These are phyloP conservation scores for Oryza meyeriana DNA, from an alignment of 176 grass and related monocot genomes.

Conservation along the genomic window DNA sequence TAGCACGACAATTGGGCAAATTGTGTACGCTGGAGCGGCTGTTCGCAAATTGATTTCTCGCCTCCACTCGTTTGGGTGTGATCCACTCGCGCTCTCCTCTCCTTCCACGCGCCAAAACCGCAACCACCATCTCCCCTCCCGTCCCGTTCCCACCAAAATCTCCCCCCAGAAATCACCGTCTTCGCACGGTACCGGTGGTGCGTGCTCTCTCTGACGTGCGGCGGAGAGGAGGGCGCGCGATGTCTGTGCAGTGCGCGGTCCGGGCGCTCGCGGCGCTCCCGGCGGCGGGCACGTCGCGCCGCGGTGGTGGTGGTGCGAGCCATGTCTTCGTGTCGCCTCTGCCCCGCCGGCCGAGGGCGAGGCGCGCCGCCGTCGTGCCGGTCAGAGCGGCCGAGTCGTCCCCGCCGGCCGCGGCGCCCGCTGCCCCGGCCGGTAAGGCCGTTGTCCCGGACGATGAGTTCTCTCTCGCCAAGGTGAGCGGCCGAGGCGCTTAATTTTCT, in stretches of 20 bases:
- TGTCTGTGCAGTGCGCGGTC: conserved; percentile 43
- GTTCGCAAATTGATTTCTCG: neutral
- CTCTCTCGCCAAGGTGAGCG: conserved; percentile 68
- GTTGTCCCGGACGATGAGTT: conserved; percentile 71
- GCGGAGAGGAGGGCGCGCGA: conserved; percentile 1
- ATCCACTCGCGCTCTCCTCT: conserved; percentile 17
- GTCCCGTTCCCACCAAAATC: conserved; percentile 19
- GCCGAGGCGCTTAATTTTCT: neutral
- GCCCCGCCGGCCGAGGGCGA: neutral
- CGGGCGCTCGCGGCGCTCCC: conserved; percentile 39
- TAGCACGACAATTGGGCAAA: too few species aligned
- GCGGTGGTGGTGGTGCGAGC: neutral
- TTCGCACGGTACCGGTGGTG: neutral
- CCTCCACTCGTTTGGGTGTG: neutral
- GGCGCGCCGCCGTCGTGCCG: conserved; percentile 9
- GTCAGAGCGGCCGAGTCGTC: conserved; percentile 56
- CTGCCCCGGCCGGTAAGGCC: conserved; percentile 39
- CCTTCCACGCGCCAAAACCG: conserved; percentile 40
- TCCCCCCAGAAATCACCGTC: neutral
- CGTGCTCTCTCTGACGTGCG: neutral
- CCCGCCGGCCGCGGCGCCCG: conserved; percentile 26
- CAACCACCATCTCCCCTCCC: conserved; percentile 19
- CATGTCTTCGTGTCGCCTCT: neutral
- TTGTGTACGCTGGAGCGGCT: neutral
- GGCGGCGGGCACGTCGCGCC: neutral